Evolutionary conservation across 441 rosid species (phyloP).

Genomic region (Croton laevigatus): DNA sequence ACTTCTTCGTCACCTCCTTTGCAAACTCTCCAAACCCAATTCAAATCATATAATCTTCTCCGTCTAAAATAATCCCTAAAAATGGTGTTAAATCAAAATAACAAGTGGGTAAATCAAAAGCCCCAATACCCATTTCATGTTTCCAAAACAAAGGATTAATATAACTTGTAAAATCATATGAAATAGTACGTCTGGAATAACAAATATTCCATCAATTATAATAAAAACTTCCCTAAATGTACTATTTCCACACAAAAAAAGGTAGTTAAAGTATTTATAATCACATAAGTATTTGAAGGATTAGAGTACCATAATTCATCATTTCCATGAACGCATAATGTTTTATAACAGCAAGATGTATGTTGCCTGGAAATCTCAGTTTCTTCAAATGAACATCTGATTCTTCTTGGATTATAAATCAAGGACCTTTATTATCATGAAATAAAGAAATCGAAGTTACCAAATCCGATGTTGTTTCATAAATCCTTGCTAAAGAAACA

Average conservation of each 20-base stretch:
- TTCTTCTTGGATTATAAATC: conserved; percentile 54
- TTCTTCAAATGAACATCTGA: conserved; percentile 41
- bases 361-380: conserved; percentile 53
- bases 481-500: too few relatives aligned
- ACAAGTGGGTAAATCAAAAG: conserved; percentile 66
- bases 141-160: conserved; percentile 85
- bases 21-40: too few relatives aligned
- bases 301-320: conserved; percentile 96
- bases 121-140: conserved; percentile 70
- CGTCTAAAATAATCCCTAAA: conserved; percentile 60
- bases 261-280: conserved; percentile 50
- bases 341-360: conserved; percentile 54
- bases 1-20: too few relatives aligned
- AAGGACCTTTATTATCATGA: conserved; percentile 42
- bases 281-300: conserved; percentile 63
- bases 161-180: conserved; percentile 83
- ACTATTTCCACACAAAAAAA: conserved; percentile 70
- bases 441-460: conserved; percentile 46
- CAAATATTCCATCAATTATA: conserved; percentile 56
- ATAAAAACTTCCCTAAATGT: conserved; percentile 66
- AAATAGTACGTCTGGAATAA: conserved; percentile 67
- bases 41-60: conserved; percentile 50
- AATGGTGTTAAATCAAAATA: conserved; percentile 70
- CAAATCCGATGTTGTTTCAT: conserved; percentile 57
- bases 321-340: conserved; percentile 65